A percentile compares a stretch with the other conserved stretches of the same genome.
Evolutionary conservation across 140 eudicot genomes (phyloP).

Genomic region (Flaveria floridana): DNA sequence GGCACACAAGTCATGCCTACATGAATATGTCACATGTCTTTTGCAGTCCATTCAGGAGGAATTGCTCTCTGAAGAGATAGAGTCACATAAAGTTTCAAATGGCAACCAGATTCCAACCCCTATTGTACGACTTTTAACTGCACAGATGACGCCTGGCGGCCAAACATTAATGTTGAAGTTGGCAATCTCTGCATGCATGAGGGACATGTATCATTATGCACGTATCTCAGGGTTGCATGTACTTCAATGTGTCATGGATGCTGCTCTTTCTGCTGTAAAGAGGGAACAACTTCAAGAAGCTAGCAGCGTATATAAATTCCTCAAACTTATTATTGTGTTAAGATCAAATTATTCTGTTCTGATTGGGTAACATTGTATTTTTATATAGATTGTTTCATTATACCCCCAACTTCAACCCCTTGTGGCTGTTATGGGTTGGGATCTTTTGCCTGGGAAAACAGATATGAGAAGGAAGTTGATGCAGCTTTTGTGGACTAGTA

Average conservation of each 20-base stretch:
- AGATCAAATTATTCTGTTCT: conserved; percentile 6
- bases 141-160: conserved; percentile 40
- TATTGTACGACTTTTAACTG: conserved; percentile 48
- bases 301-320: conserved; percentile 50
- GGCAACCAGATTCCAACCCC: conserved; percentile 65
- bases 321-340: conserved; percentile 10
- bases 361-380: conserved; percentile 19
- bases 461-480: conserved; percentile 69
- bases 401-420: conserved; percentile 97
- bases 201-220: conserved; percentile 89
- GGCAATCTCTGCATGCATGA: conserved; percentile 62
- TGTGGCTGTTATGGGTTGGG: conserved; percentile 97
- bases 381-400: conserved; percentile 62
- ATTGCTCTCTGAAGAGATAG: conserved; percentile 66
- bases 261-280: conserved; percentile 78
- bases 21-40: conserved; percentile 27
- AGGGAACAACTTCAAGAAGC: conserved; percentile 86
- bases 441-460: conserved; percentile 85
- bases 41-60: conserved; percentile 86
- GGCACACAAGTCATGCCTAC: conserved; percentile 16
- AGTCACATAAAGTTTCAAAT: conserved; percentile 54
- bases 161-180: conserved; percentile 37
- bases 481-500: conserved; percentile 93
- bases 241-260: conserved; percentile 72
- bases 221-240: conserved; percentile 87